phyloP scores from a whole-genome alignment of 768 basidiomycete species.

The Amanita pallidorosea region DNA sequence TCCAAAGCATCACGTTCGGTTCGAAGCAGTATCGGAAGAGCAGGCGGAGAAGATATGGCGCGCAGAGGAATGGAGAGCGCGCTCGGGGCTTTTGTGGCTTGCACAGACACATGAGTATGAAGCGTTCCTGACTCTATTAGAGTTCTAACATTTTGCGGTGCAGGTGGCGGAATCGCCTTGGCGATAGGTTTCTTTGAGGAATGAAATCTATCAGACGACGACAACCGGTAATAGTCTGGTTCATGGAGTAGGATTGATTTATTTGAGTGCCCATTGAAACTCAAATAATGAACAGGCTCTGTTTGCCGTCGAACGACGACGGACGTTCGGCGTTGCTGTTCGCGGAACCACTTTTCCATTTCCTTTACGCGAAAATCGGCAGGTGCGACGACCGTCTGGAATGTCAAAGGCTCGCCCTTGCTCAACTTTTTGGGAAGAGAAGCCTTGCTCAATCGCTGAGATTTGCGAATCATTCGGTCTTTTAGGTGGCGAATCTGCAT shows the following conservation, averaged over 20 bases:
- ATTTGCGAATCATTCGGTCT: conserved; percentile 76
- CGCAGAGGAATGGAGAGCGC: conserved; percentile 9
- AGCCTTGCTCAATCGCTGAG: conserved; percentile 36
- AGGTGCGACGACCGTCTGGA: conserved; percentile 60
- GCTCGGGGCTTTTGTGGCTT: conserved; percentile 9
- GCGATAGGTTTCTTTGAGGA: background rate
- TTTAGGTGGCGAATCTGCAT: conserved; percentile 69
- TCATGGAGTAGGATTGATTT: background rate
- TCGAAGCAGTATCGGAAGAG: conserved; percentile 29
- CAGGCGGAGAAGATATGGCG: conserved; percentile 25
- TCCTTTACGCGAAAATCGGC: conserved; percentile 66
- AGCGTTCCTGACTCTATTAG: background rate
- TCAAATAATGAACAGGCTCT: background rate
- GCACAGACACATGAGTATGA: conserved; percentile 10
- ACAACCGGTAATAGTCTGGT: background rate
- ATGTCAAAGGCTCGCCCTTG: conserved; percentile 27
- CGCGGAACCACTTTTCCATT: conserved; percentile 69
- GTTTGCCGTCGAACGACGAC: background rate
- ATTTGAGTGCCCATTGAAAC: background rate
- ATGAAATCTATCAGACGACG: background rate
- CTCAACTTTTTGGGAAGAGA: conserved; percentile 12
- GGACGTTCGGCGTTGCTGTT: conserved; percentile 29
- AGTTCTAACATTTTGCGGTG: background rate
- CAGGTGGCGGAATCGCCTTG: background rate
- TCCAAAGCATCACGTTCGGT: conserved; percentile 22